phyloP scores from a whole-genome alignment of 768 basidiomycete genomes.

The Calocera viscosa region DNA sequence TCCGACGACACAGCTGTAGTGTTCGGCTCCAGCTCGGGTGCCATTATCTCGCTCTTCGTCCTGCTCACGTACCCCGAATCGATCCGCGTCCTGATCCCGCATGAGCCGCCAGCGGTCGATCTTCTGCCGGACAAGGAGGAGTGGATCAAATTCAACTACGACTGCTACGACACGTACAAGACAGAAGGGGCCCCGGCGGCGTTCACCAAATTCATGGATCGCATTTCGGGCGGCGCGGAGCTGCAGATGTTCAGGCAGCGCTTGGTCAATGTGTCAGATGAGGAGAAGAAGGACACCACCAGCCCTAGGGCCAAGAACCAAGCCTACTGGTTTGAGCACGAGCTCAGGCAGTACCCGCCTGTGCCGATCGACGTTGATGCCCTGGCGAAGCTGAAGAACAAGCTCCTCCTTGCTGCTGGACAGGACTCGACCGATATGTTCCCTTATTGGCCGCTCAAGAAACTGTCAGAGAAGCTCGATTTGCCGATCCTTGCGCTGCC shows the following conservation, averaged over 20 bases:
- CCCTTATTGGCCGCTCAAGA: neutral
- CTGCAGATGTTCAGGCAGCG: neutral
- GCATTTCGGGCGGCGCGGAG: neutral
- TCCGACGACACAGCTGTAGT: neutral
- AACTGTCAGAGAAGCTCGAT: neutral
- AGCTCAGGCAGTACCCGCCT: neutral
- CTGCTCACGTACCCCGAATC: neutral
- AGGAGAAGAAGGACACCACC: neutral
- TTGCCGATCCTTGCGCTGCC: neutral
- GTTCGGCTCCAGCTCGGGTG: slow-evolving; percentile 6
- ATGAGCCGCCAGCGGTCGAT: neutral
- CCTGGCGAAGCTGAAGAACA: neutral
- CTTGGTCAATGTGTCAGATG: neutral
- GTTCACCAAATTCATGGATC: neutral
- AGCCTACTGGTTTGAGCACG: slow-evolving; percentile 6
- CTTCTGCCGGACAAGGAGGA: neutral
- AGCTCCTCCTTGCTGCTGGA: neutral
- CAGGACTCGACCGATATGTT: neutral
- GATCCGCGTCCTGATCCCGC: neutral
- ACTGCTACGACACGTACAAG: neutral
- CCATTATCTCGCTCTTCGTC: neutral
- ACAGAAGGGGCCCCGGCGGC: neutral
- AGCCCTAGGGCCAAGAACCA: neutral
- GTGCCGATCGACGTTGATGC: neutral
- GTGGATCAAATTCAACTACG: neutral